Evolutionary conservation across 2,329 filamentous ascomycete genomes (phyloP).

Genomic region (Exophiala alcalophila): DNA sequence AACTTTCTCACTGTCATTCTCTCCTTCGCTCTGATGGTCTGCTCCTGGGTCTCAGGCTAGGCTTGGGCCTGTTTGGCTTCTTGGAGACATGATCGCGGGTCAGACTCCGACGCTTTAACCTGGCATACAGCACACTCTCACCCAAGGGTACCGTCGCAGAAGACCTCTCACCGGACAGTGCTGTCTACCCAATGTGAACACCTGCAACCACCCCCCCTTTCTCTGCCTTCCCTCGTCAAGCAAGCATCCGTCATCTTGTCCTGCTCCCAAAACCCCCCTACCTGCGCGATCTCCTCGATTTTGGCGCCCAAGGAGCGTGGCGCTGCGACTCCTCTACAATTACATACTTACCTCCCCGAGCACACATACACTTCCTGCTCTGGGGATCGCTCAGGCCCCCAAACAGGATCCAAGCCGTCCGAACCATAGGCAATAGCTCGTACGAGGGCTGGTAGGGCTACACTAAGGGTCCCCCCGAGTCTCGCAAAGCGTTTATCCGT

Average conservation of each 20-base stretch:
- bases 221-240: constrained; percentile 7
- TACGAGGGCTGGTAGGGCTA: constrained; percentile 18
- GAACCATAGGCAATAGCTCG: constrained; percentile 8
- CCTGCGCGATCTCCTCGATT: too few relatives aligned
- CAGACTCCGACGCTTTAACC: constrained; percentile 15
- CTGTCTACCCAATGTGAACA: constrained; percentile 16
- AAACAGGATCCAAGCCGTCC: constrained; percentile 18
- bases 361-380: constrained; percentile 13
- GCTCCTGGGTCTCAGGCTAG: constrained; percentile 14
- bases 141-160: constrained; percentile 8
- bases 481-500: constrained; percentile 20
- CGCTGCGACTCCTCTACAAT: too few relatives aligned
- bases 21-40: too few relatives aligned
- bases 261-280: constrained; percentile 3
- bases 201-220: constrained; percentile 14
- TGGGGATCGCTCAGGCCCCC: constrained; percentile 17
- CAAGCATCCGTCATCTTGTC: constrained; percentile 12
- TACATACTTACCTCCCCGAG: too few relatives aligned
- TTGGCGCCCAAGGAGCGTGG: too few relatives aligned
- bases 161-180: constrained; percentile 3
- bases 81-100: constrained; percentile 13
- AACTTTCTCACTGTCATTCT: too few relatives aligned
- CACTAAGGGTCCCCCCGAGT: constrained; percentile 11
- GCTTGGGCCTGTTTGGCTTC: constrained; percentile 4
- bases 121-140: constrained; percentile 6